Conservation (phyloP, 2,329 filamentous ascomycete genomes). For the Aspergillus unguis region DNA sequence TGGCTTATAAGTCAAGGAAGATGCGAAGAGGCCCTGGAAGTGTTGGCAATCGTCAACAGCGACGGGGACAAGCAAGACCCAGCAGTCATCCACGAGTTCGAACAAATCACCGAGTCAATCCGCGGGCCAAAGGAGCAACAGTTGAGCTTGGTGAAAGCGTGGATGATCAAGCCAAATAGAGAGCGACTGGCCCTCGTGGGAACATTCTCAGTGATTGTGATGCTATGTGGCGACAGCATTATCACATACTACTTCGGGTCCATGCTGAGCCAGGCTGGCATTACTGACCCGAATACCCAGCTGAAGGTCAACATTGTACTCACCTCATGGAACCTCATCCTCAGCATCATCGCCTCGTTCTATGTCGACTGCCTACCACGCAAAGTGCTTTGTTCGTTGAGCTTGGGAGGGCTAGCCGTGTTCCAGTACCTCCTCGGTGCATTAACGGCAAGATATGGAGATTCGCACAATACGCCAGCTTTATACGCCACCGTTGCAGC, state of each 20-base stretch:
- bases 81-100: not conserved
- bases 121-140: too few species aligned
- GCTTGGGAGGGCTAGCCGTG: too few species aligned
- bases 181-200: too few species aligned
- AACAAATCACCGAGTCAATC: not conserved
- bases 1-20: not conserved
- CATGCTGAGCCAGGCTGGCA: constrained; percentile 47
- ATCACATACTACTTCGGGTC: constrained; percentile 40
- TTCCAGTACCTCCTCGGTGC: too few species aligned
- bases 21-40: not conserved
- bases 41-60: not conserved
- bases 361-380: constrained; percentile 22
- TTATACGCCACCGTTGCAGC: constrained; percentile 47
- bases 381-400: too few species aligned
- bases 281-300: constrained; percentile 44
- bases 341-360: constrained; percentile 44
- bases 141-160: too few species aligned
- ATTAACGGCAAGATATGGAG: not conserved
- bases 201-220: not conserved
- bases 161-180: too few species aligned
- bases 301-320: constrained; percentile 51
- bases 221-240: constrained; percentile 15
- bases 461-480: constrained; percentile 12
- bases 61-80: not conserved
- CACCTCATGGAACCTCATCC: constrained; percentile 50